Base-by-base conservation (phyloP, 768 basidiomycete genomes). In the Rhizopogon vulgaris region DNA sequence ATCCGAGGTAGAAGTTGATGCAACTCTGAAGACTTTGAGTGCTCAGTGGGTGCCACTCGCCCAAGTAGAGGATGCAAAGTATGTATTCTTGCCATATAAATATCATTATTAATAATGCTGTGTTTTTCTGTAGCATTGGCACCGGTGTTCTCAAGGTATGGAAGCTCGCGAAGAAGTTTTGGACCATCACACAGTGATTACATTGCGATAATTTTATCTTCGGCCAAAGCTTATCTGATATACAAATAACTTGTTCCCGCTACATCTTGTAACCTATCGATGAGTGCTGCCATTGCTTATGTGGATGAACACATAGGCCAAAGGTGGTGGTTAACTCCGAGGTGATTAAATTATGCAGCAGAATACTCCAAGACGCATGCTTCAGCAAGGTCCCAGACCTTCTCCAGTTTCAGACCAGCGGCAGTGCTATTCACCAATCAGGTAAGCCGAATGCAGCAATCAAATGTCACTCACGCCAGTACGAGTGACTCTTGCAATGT, bases 121-220 rank as follows among this genome's bases (percentile, higher is more conserved):
- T 24, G 27, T 11, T 40, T 34, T 54, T 37, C 49, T 51, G 36
- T 60, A 90, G 87, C 61, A 81, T 87, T 58, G 81, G 86, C 56
- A 88, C 84, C 12, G 88, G 88, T 24, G 79, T 86, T 34, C 60
- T 79, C 60, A 90, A 90, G 69, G 76, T 89, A 49, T 90, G 87
- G 87, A 78, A 79, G 49, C 68, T 76, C 43, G 79, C 71, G 32
- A 73, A 73, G 52, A 63, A 65, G 41, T 63, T 78, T 42, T 84
- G 83, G 83, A 27, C 18, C 15, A 12, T 22, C 40, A 22, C 18
- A 48, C 42, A 3, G 41, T 49, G 8, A 46, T 51, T 24, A 10
- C 28, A 24, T 22, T 27, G 14, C 27, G 5, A 30, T 12, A 14
- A 50, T 9, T 12, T 9, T 11, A 47, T 30, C 14, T 6, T 14